Evolutionary conservation across 2,329 filamentous ascomycete genomes (phyloP), one percentile per base, ranked within the genome.

Genomic region (Penicillium fuscoglaucum): DNA sequence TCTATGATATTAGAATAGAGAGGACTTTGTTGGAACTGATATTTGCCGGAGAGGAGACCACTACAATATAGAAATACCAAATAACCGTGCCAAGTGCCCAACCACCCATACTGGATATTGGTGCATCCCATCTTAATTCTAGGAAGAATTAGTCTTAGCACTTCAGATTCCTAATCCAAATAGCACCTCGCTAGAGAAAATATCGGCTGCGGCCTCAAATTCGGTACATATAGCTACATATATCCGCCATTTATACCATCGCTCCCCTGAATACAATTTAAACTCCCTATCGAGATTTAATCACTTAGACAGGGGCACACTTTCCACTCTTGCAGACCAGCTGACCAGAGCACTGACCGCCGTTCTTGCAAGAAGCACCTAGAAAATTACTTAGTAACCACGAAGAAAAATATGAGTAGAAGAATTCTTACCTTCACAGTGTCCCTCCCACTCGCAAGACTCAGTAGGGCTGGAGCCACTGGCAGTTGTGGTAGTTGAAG

Each of bases 401-500:
- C 1, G 28, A 28, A 24, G 3, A 39, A 26, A 17, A n/a, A 24
- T 35, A 39, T 7, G 13, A 35, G n/a, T 13, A 15, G 4, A 31
- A n/a, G 17, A 5, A 10, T 15, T 24, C 52, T 41, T 60, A 70
- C 66, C 68, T 15, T 58, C 58, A 39, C 65, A 66, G 29, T 70
- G 63, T 13, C 57, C 66, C 5, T 56, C 24, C 65, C 67, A 69
- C 2, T 59, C 61, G 28, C 66, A 66, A 4, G 54, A 47, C 2
- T 4, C 44, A 7, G 52, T 58, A 7, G 60, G 29, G 8, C 28
- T 15, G 29, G 60, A 44, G 4, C 54, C 40, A 35, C n/a, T 37
- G 7, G 47, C 26, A 5, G 60, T 52, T 21, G 58, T 55, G 15
- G 39, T 12, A 13, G 53, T 31, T n/a, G 37, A 39, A 13, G 54